Evolutionary conservation across 208 protist genomes (phyloP), one percentile per base, ranked within the genome.

Genomic region (Angomonas deanei): DNA sequence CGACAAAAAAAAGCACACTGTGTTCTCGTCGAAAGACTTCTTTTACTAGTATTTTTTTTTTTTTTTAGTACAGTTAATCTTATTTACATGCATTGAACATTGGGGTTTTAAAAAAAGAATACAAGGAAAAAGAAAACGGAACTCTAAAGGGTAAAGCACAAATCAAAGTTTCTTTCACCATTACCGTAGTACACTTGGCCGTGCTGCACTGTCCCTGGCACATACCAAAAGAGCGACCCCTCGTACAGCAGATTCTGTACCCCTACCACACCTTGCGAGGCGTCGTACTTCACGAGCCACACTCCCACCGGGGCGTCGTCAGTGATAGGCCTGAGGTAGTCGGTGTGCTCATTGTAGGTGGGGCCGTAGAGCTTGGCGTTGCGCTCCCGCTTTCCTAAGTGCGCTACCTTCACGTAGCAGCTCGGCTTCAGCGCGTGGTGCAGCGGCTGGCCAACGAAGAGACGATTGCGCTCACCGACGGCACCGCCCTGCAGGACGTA

Each of bases 171-270:
- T 28, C 82, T 75, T 61, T 97, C 86, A 4, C 88, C 91, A 34
- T 57, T 82, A 27, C 91, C 91, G 63, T 68, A 86, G 77, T 97
- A 97, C 21, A 94, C 72, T 75, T 97, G 91, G 0, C 91, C 87
- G 15, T 70, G 80, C 68, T 92, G 78, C 17, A 76, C 62, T 3
- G 84, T 92, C 0, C 77, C 83, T 0, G 86, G 86, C 3, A 77
- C 56, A 64, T 97, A 93, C 82, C 87, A 97, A 66, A 97, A 96
- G 26, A 94, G 77, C 0, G 84, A 90, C 13, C 88, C 91, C 2
- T 84, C 78, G 67, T 78, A 97, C 17, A 93, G 75, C 1, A 92
- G 52, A 67, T 97, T 97, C 64, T 86, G 78, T 46, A 93, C 86
- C 21, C 76, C 78, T 27, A 94, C 88, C 2, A 94, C 78, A 46